Percentiles rank a stretch among this genome's conserved stretches.
Evolutionary conservation across 371 early-diverging fungal genomes (phyloP).

Genomic region (Circinella umbellata): DNA sequence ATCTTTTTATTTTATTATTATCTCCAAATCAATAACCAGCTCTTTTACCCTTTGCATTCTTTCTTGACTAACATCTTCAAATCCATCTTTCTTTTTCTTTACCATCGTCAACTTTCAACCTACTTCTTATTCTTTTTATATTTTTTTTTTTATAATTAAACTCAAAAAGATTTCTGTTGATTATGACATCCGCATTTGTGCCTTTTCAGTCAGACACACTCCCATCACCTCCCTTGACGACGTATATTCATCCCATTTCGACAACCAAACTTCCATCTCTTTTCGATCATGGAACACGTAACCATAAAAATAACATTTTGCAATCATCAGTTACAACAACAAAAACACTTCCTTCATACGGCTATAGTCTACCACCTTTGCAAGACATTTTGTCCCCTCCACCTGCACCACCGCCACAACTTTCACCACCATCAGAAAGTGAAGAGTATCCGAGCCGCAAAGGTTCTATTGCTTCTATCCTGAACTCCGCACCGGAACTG

Average conservation of each 20-base stretch:
- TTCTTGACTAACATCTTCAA: not conserved
- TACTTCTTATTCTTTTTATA: too few species aligned
- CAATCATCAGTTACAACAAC: not conserved
- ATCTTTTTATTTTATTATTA: conserved; percentile 1
- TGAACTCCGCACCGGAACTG: conserved; percentile 41
- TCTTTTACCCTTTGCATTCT: not conserved
- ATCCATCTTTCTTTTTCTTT: too few species aligned
- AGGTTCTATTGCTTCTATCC: conserved; percentile 46
- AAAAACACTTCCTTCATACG: conserved; percentile 10
- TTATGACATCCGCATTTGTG: conserved; percentile 24
- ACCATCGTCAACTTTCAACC: too few species aligned
- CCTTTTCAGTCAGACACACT: conserved; percentile 20
- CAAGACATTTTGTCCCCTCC: conserved; percentile 21
- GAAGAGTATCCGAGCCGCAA: conserved; percentile 28
- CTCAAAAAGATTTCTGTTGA: not conserved
- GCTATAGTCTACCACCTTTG: conserved; percentile 36
- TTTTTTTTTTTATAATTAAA: too few species aligned
- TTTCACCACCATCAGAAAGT: conserved; percentile 10
- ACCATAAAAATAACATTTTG: conserved; percentile 6
- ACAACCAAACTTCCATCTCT: conserved; percentile 18
- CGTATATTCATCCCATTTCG: conserved; percentile 5
- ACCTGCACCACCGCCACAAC: not conserved
- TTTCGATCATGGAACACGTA: conserved; percentile 8
- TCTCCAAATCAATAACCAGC: not conserved
- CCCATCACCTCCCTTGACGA: conserved; percentile 26